These are phyloP conservation scores for Lineolata rhizophorae DNA, from an alignment of 495 filamentous ascomycete genomes.

Conservation along the genomic window DNA sequence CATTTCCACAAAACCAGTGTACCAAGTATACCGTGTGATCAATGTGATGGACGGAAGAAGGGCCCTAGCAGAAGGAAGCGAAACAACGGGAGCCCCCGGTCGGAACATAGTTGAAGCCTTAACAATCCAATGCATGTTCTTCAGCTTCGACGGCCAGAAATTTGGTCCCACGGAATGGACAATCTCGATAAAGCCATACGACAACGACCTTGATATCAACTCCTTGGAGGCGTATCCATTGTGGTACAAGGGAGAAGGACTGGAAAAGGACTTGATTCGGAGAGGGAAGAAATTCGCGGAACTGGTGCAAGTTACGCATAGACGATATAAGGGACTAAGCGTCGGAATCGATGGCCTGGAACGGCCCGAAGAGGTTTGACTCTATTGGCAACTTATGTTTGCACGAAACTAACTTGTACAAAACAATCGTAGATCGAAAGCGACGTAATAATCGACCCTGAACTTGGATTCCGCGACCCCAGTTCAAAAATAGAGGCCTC, in stretches of 20 bases:
- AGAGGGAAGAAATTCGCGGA: background rate
- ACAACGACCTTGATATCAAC: background rate
- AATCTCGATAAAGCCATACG: constrained; percentile 1
- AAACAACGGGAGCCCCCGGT: no score
- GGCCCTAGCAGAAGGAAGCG: no score
- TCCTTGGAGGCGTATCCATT: background rate
- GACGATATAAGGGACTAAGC: background rate
- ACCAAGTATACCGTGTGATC: no score
- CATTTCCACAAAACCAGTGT: no score
- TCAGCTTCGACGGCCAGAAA: background rate
- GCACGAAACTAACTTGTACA: background rate
- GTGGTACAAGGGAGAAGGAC: no score
- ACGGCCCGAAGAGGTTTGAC: background rate
- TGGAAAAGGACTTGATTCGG: background rate
- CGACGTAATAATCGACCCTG: no score
- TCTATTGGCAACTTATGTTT: background rate
- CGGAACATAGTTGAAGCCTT: no score
- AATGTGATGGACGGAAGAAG: no score
- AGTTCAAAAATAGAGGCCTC: no score
- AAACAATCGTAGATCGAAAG: background rate
- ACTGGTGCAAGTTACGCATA: background rate
- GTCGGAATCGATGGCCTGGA: background rate
- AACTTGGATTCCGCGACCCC: no score
- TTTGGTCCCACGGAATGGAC: background rate
- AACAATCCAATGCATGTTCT: background rate